A percentile compares a stretch with the other conserved stretches of the same genome.
Evolutionary conservation across 768 basidiomycete genomes (phyloP).

Genomic region (Coprinopsis marcescibilis): DNA sequence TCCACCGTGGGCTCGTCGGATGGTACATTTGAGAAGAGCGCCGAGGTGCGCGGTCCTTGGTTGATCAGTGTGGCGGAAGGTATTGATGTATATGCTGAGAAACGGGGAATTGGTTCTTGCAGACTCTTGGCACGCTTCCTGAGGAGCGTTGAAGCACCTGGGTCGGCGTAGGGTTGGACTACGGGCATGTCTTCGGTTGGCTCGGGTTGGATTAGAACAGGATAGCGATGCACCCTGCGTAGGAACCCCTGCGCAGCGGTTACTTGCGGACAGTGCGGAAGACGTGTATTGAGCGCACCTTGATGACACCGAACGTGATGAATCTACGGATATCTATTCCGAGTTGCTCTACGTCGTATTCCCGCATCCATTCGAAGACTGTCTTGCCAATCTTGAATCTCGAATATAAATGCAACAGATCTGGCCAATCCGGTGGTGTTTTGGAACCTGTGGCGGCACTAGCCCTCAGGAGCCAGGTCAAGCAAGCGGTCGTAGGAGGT

Average conservation of each 20-base stretch:
- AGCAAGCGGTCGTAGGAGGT: not conserved
- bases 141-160: constrained; percentile 16
- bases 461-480: constrained; percentile 1
- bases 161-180: constrained; percentile 8
- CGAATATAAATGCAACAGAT: constrained; percentile 81
- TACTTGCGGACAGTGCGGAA: not conserved
- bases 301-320: constrained; percentile 95
- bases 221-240: constrained; percentile 90
- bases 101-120: constrained; percentile 20
- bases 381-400: constrained; percentile 78
- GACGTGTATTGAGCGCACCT: constrained; percentile 39
- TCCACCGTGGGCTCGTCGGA: constrained; percentile 6
- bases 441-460: constrained; percentile 33
- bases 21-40: constrained; percentile 3
- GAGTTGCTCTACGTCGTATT: constrained; percentile 57
- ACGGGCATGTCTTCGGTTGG: constrained; percentile 12
- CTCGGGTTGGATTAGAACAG: constrained; percentile 54
- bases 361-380: constrained; percentile 84
- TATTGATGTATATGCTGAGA: constrained; percentile 22
- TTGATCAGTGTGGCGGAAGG: constrained; percentile 6
- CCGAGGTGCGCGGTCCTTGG: not conserved
- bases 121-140: constrained; percentile 37
- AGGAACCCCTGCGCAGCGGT: constrained; percentile 68
- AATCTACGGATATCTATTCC: constrained; percentile 94
- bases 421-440: constrained; percentile 78